phyloP scores from a whole-genome alignment of 169 alveolate species.

The Plasmodium gallinaceum region DNA sequence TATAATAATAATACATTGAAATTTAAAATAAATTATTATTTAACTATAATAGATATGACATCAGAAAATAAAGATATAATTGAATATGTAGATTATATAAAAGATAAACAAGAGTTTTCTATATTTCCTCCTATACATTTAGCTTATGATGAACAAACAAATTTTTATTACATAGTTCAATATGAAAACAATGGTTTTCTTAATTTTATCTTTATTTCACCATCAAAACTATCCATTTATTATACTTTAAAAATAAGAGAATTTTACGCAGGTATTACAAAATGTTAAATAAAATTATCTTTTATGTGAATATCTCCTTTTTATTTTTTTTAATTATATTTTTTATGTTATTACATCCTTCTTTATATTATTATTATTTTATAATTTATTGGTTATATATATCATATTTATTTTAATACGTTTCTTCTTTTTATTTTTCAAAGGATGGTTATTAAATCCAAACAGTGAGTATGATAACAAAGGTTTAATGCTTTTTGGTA shows the following conservation, averaged over 20 bases:
- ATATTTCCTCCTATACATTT: slow-evolving; percentile 66
- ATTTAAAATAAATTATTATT: slow-evolving; percentile 38
- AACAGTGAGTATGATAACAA: slow-evolving; percentile 40
- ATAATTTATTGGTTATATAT: background rate
- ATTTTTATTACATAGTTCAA: slow-evolving; percentile 69
- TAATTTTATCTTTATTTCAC: slow-evolving; percentile 63
- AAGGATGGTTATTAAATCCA: slow-evolving; percentile 74
- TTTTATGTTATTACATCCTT: background rate
- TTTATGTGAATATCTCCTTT: background rate
- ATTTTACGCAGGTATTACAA: slow-evolving; percentile 57
- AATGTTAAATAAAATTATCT: background rate
- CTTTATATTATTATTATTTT: background rate
- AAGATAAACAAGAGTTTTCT: slow-evolving; percentile 31
- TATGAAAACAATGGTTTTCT: slow-evolving; percentile 58
- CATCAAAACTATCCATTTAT: slow-evolving; percentile 28
- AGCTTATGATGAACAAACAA: slow-evolving; percentile 53
- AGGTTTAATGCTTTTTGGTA: slow-evolving; percentile 76
- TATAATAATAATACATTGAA: slow-evolving; percentile 9
- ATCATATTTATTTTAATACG: background rate
- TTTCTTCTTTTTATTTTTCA: slow-evolving; percentile 16
- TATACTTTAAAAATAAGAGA: slow-evolving; percentile 60
- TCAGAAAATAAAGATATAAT: slow-evolving; percentile 67
- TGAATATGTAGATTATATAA: slow-evolving; percentile 62
- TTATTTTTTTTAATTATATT: background rate
- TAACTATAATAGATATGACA: slow-evolving; percentile 48